Conservation (phyloP, 1,284 basidiomycete species). For the Athelia sp. region DNA sequence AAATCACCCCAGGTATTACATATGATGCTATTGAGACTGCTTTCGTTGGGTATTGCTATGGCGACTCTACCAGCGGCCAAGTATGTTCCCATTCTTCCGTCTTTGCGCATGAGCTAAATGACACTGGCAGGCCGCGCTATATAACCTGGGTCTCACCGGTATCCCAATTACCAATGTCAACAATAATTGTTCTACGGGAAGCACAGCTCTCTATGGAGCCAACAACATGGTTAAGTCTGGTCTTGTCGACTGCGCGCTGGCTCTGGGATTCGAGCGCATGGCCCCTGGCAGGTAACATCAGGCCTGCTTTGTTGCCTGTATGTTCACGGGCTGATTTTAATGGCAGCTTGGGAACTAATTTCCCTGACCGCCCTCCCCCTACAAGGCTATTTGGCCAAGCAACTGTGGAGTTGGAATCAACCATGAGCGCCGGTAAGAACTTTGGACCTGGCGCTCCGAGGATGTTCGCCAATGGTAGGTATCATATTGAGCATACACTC, state of each 20-base stretch:
- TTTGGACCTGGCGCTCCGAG: constrained; percentile 71
- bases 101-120: neutral
- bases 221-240: constrained; percentile 67
- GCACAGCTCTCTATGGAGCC: constrained; percentile 68
- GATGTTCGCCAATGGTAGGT: constrained; percentile 71
- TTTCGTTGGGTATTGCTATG: constrained; percentile 77
- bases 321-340: constrained; percentile 14
- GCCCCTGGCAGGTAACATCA: constrained; percentile 17
- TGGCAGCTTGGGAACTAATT: constrained; percentile 69
- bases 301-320: neutral
- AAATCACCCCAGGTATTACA: constrained; percentile 73
- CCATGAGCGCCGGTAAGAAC: constrained; percentile 48
- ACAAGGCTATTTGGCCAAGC: constrained; percentile 41
- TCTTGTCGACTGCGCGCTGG: constrained; percentile 72
- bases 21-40: constrained; percentile 78
- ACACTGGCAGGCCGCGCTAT: constrained; percentile 59
- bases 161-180: constrained; percentile 88
- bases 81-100: constrained; percentile 32
- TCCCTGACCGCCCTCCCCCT: constrained; percentile 65
- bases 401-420: constrained; percentile 49
- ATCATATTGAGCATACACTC: neutral
- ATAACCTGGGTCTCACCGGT: constrained; percentile 79
- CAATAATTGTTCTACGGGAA: constrained; percentile 81
- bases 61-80: constrained; percentile 80
- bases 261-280: constrained; percentile 88